Evolutionary conservation across 2,329 filamentous ascomycete genomes (phyloP), one percentile per base, ranked within the genome.

Genomic region (Aspergillus melleus): DNA sequence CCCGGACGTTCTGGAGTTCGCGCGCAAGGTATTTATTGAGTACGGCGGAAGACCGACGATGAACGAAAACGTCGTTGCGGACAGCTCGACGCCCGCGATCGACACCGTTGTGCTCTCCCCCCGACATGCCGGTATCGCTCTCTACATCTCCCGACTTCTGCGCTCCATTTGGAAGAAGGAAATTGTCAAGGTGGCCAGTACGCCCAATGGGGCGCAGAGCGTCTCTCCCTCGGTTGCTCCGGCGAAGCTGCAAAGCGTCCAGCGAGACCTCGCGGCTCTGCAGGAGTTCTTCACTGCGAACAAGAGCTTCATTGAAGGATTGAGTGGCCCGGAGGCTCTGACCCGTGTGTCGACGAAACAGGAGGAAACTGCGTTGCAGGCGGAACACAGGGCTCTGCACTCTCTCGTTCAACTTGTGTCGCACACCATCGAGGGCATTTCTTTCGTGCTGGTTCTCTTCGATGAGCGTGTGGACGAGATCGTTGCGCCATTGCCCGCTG

Each of bases 351-450:
- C 86, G 0, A 95, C 88, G 58, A 89, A 94, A 64, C 90, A 96
- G 72, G 95, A 97, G 68, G 94, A 98, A 74, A 86, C 96, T 52
- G 91, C 93, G 0, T 82, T 96, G 22, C 94, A 97, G 74, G 94
- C 92, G 14, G 95, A 99, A 75, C 94, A 99, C 73, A 91, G 96
- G 68, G 93, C 93, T 11, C 84, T 99, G 64, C 90, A 95, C 70
- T 92, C 92, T 2, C 80, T 99, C 52, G 86, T 96, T 63, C 88
- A 90, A 64, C 82, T 99, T 24, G 91, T 97, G 75, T 88, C 89
- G 57, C 92, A 92, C 74, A 95, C 97, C 44, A 93, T 95, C 8
- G 95, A 99, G 74, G 95, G 95, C 4, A 96, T 99, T 54, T 96
- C 94, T 0, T 99, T 99, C 68, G 92, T 97, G 4, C 83, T 94